phyloP scores from a whole-genome alignment of 2,329 filamentous ascomycete genomes.

The Mycosphaerelloides madeirae region DNA sequence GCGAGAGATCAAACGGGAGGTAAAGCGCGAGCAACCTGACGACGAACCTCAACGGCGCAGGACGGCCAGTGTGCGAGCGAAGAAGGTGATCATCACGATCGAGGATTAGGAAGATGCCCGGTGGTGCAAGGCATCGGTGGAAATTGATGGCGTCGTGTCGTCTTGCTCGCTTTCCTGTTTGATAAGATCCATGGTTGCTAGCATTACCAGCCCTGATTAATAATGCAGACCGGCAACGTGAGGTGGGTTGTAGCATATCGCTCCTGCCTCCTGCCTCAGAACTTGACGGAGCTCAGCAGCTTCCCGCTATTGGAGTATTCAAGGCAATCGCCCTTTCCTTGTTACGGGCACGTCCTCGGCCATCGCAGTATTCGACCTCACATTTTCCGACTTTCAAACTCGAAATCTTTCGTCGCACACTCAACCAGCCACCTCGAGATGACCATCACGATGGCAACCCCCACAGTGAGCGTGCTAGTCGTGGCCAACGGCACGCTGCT shows the following conservation, averaged over 20 bases:
- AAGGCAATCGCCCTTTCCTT: no score
- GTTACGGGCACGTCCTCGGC: no score
- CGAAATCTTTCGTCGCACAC: background rate
- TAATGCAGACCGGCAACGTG: no score
- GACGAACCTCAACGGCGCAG: slow-evolving; percentile 15
- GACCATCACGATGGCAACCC: background rate
- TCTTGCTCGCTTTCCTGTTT: background rate
- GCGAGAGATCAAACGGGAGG: background rate
- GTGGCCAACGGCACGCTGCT: background rate
- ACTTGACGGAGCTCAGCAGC: background rate
- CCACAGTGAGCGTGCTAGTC: background rate
- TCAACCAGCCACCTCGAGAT: background rate
- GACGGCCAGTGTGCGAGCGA: background rate
- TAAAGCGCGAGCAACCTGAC: slow-evolving; percentile 17
- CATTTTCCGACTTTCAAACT: background rate
- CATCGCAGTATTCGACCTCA: background rate
- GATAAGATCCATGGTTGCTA: background rate
- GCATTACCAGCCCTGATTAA: no score
- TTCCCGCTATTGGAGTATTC: no score
- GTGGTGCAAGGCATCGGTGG: no score
- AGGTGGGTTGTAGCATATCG: no score
- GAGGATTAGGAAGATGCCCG: slow-evolving; percentile 8
- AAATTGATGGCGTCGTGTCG: no score
- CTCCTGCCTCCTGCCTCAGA: no score
- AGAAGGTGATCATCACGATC: slow-evolving; percentile 7